Evolutionary conservation across 106 monocot species (phyloP).

Genomic region (Narthecium ossifragum): DNA sequence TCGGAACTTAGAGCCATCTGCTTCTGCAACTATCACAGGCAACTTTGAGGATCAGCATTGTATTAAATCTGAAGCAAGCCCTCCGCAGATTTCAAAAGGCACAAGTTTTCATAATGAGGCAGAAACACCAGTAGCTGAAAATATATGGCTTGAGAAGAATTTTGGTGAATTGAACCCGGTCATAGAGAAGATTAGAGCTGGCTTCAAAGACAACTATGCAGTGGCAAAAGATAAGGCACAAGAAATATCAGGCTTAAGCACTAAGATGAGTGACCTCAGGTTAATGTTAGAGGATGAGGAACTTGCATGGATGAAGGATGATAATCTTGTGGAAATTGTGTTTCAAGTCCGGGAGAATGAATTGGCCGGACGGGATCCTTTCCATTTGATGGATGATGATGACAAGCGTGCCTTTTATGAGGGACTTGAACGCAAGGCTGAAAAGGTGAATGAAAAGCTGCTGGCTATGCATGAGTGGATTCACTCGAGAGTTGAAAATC

Average conservation of each 20-base stretch:
- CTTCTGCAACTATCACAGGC: no score
- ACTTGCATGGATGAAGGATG: constrained; percentile 88
- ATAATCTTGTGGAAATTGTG: constrained; percentile 66
- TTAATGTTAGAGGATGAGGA: constrained; percentile 35
- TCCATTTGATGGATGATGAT: constrained; percentile 54
- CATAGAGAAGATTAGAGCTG: constrained; percentile 46
- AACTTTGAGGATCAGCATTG: background rate
- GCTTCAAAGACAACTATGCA: constrained; percentile 67
- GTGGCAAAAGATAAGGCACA: constrained; percentile 57
- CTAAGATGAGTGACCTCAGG: constrained; percentile 42
- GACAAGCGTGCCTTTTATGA: constrained; percentile 55
- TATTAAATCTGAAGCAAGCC: constrained; percentile 6
- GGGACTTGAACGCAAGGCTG: constrained; percentile 66
- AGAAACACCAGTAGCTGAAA: constrained; percentile 6
- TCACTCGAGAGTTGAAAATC: constrained; percentile 80
- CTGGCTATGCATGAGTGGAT: constrained; percentile 60
- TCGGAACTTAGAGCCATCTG: no score
- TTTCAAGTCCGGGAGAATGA: constrained; percentile 79
- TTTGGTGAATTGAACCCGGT: constrained; percentile 52
- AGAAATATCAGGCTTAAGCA: constrained; percentile 19
- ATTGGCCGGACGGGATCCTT: constrained; percentile 65
- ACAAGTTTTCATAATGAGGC: constrained; percentile 2
- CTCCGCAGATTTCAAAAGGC: constrained; percentile 10
- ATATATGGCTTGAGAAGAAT: constrained; percentile 55
- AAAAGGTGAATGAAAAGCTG: constrained; percentile 57